Conservation (phyloP, 2,329 filamentous ascomycete genomes). For the Diaporthe ilicicola region DNA sequence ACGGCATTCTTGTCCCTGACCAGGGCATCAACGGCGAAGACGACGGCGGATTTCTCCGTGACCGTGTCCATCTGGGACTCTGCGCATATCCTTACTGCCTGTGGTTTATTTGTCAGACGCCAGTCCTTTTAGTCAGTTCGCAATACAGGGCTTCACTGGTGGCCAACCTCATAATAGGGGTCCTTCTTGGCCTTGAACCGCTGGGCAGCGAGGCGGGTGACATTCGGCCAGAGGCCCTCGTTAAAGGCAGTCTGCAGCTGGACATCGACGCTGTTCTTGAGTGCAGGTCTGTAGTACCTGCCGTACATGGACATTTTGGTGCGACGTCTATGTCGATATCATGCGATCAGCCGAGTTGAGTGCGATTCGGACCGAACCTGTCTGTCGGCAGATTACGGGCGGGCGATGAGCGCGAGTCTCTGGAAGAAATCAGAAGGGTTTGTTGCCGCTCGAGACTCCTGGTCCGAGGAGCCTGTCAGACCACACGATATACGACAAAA, state of each 20-base stretch:
- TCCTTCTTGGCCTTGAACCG: constrained; percentile 59
- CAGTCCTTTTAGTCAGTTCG: fast-evolving
- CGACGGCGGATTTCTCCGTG: constrained; percentile 52
- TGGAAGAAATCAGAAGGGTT: not conserved
- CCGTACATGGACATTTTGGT: constrained; percentile 33
- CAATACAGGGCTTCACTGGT: not conserved
- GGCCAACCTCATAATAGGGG: constrained; percentile 62
- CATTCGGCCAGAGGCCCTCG: constrained; percentile 62
- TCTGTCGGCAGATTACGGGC: not conserved
- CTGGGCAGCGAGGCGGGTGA: constrained; percentile 61
- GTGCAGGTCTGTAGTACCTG: constrained; percentile 45
- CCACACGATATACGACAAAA: not conserved
- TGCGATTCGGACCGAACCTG: not conserved
- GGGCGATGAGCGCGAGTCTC: not conserved
- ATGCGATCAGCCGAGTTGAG: not conserved
- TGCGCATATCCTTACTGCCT: constrained; percentile 59
- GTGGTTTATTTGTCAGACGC: not conserved
- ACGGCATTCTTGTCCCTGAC: constrained; percentile 55
- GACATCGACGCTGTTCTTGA: constrained; percentile 61
- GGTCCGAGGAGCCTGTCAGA: not conserved
- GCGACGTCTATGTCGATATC: not conserved
- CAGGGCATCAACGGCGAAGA: constrained; percentile 54
- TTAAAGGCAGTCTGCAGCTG: constrained; percentile 64
- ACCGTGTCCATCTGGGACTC: constrained; percentile 62
- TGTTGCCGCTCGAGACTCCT: not conserved